A percentile compares a stretch with the other conserved stretches of the same genome.
Evolutionary conservation across 2,329 filamentous ascomycete species (phyloP).

Genomic region (Monosporascus ibericus): DNA sequence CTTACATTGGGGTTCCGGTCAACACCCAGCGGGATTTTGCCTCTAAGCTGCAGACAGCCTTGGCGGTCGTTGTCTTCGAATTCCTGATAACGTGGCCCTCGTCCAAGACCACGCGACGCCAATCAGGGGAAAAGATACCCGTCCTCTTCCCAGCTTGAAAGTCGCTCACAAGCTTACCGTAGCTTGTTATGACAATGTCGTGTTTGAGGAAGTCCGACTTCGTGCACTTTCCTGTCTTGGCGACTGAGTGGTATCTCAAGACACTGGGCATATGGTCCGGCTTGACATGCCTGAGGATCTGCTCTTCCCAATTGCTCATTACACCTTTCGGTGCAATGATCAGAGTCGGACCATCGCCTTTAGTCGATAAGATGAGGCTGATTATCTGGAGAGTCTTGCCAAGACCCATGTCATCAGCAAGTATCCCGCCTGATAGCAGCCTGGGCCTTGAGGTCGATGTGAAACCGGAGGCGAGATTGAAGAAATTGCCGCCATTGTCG

Average conservation of each 20-base stretch:
- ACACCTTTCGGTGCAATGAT: slow-evolving; percentile 79
- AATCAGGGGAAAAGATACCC: slow-evolving; percentile 46
- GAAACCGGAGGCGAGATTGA: slow-evolving; percentile 68
- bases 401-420: slow-evolving; percentile 89
- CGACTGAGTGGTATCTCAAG: slow-evolving; percentile 67
- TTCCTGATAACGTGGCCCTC: slow-evolving; percentile 83
- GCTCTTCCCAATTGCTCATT: slow-evolving; percentile 85
- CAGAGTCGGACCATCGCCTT: slow-evolving; percentile 57
- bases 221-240: slow-evolving; percentile 39
- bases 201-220: slow-evolving; percentile 55
- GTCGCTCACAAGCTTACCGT: slow-evolving; percentile 68
- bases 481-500: slow-evolving; percentile 40
- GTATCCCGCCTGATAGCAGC: slow-evolving; percentile 73
- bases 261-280: slow-evolving; percentile 57
- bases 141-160: slow-evolving; percentile 44
- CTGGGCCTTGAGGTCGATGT: slow-evolving; percentile 49
- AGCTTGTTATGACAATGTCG: slow-evolving; percentile 78
- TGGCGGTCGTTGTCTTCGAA: slow-evolving; percentile 62
- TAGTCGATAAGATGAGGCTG: slow-evolving; percentile 58
- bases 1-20: slow-evolving; percentile 71
- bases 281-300: slow-evolving; percentile 68
- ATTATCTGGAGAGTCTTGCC: slow-evolving; percentile 87
- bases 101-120: slow-evolving; percentile 75
- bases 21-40: slow-evolving; percentile 74
- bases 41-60: slow-evolving; percentile 60